Base-by-base conservation (phyloP, 345 rosid species). In the Euphorbia pulcherrima region DNA sequence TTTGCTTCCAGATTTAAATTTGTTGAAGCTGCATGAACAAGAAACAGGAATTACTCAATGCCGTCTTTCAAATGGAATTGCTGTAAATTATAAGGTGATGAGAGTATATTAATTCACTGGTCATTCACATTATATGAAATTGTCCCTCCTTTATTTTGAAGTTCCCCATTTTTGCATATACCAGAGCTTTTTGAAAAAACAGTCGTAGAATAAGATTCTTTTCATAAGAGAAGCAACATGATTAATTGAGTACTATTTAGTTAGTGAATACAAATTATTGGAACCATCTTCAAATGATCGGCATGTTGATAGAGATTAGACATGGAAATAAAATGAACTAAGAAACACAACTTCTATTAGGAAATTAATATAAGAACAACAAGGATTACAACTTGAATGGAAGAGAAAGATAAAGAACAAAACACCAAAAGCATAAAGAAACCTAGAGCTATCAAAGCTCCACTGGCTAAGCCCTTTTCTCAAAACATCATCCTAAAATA, bases 11-110 rank as follows among this genome's bases (percentile, higher is more conserved):
- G 90, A 79, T 60, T 63, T 73, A 64, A 79, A 60, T 64, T 70
- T 77, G 68, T 78, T 78, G n/a, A 95, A 81, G 83, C 68, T 81
- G 77, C 87, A 92, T 71, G 99, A 95, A 75, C 65, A 72, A 59
- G 99, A 90, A 74, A 88, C 96, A 50, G 94, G 97, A 77, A 90
- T 95, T 77, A 88, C 90, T 74, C 96, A 86, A 72, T 72, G 83
- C 68, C 86, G 84, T 68, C 86, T 95, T 80, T 92, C 97, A n/a
- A 95, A 95, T 83, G 99, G 92, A 64, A 90, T 95, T 78, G 78
- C 89, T 66, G 82, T 94, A 67, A 92, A 92, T 80, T 89, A 90
- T 74, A 94, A 87, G 96, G 97, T 88, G 72, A 47, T 23, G 27
- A 21, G 72, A 66, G 8, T 46, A 40, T 56, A 63, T 77, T 27